Conservation (phyloP, 1,284 basidiomycete genomes). For the Cystobasidium pallidum region DNA sequence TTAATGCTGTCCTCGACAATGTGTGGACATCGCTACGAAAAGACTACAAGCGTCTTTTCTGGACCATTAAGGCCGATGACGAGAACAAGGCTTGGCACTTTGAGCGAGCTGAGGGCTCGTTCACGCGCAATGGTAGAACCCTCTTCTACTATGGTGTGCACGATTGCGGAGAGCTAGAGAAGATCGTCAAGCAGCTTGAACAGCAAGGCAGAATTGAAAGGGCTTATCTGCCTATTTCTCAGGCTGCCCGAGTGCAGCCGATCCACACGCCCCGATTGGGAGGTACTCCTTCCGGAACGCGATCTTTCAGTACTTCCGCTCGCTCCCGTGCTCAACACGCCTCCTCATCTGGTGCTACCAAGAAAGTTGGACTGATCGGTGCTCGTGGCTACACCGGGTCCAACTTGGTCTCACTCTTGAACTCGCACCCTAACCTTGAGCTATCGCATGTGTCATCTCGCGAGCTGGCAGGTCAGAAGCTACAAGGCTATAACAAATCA, state of each 20-base stretch:
- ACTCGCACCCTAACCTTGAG: conserved; percentile 80
- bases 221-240: conserved; percentile 77
- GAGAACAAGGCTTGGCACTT: conserved; percentile 98
- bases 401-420: conserved; percentile 81
- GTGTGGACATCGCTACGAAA: conserved; percentile 94
- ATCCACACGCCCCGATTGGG: conserved; percentile 65
- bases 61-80: conserved; percentile 93
- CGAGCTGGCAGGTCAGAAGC: conserved; percentile 80
- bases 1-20: conserved; percentile 96
- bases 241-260: conserved; percentile 26
- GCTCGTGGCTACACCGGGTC: conserved; percentile 96
- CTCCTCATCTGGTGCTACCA: conserved; percentile 56
- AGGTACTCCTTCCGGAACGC: conserved; percentile 53
- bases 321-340: conserved; percentile 55
- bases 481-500: conserved; percentile 82
- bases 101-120: conserved; percentile 95
- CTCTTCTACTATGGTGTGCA: conserved; percentile 98
- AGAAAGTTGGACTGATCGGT: conserved; percentile 91
- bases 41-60: conserved; percentile 92
- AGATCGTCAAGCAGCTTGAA: conserved; percentile 79
- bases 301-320: conserved; percentile 75
- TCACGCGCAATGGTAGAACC: conserved; percentile 86
- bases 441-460: conserved; percentile 95
- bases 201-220: conserved; percentile 81
- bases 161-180: conserved; percentile 90